phyloP scores from a whole-genome alignment of 169 alveolate species.

The Plasmodium relictum region DNA sequence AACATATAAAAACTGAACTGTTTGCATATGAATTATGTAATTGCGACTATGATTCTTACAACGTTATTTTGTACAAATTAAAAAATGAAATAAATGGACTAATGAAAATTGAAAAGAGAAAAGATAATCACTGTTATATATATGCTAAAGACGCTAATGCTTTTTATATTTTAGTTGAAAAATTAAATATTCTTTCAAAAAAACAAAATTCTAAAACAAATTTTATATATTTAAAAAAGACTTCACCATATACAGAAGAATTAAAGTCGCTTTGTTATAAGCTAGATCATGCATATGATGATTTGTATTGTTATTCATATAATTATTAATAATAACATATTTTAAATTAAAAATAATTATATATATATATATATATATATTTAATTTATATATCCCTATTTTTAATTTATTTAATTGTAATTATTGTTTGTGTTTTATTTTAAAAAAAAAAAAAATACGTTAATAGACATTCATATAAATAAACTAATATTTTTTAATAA shows the following conservation, averaged over 20 bases:
- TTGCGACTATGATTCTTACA: slow-evolving; percentile 53
- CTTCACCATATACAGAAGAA: slow-evolving; percentile 27
- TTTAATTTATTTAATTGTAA: no score
- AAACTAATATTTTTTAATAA: no score
- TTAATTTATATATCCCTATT: neutral
- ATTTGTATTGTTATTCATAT: neutral
- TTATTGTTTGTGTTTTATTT: neutral
- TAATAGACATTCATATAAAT: neutral
- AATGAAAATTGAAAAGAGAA: slow-evolving; percentile 41
- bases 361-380: neutral
- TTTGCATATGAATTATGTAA: slow-evolving; percentile 54
- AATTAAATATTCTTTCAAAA: slow-evolving; percentile 16
- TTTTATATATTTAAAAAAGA: slow-evolving; percentile 23
- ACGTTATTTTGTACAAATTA: slow-evolving; percentile 20
- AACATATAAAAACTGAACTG: slow-evolving; percentile 19
- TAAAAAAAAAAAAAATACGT: neutral
- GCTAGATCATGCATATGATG: neutral
- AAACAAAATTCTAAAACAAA: neutral
- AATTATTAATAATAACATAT: neutral
- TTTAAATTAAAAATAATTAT: neutral
- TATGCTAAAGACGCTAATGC: slow-evolving; percentile 33
- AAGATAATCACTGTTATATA: slow-evolving; percentile 35
- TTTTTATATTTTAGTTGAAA: slow-evolving; percentile 14
- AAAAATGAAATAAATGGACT: slow-evolving; percentile 27
- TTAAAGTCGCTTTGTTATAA: slow-evolving; percentile 1